phyloP scores from a whole-genome alignment of 2,329 filamentous ascomycete species.

The Nothopassalora personata region DNA sequence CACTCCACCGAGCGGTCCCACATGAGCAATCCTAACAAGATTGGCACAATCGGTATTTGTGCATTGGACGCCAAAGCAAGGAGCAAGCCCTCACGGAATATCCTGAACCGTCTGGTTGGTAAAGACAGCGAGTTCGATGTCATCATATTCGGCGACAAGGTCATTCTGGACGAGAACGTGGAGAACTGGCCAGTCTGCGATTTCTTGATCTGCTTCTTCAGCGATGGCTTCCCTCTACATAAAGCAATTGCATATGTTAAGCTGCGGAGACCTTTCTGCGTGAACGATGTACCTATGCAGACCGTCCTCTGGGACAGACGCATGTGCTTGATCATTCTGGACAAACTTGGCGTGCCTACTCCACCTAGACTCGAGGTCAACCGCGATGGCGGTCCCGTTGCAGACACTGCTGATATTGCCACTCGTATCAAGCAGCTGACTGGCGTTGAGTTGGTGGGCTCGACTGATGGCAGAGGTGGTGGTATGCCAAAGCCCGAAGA shows the following conservation, averaged over 20 bases:
- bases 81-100: slow-evolving; percentile 95
- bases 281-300: slow-evolving; percentile 97
- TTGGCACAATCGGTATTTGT: slow-evolving; percentile 81
- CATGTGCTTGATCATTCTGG: slow-evolving; percentile 79
- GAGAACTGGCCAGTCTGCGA: slow-evolving; percentile 97
- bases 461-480: slow-evolving; percentile 61
- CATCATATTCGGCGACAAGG: slow-evolving; percentile 96
- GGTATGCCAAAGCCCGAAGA: slow-evolving; percentile 54
- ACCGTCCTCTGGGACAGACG: slow-evolving; percentile 94
- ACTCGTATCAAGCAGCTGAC: slow-evolving; percentile 76
- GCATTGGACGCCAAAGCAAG: slow-evolving; percentile 92
- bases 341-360: slow-evolving; percentile 83
- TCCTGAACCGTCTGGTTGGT: slow-evolving; percentile 83
- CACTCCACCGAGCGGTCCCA: slow-evolving; percentile 64
- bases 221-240: slow-evolving; percentile 90
- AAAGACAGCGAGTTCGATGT: slow-evolving; percentile 94
- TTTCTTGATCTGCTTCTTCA: slow-evolving; percentile 97
- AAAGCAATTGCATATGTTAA: slow-evolving; percentile 96
- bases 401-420: slow-evolving; percentile 73
- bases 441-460: slow-evolving; percentile 67
- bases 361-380: slow-evolving; percentile 86
- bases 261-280: slow-evolving; percentile 89
- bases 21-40: slow-evolving; percentile 49
- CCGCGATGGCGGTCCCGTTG: slow-evolving; percentile 78
- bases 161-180: slow-evolving; percentile 92